These are phyloP conservation scores for Collariella sp. DNA, from an alignment of 495 filamentous ascomycete genomes.

Conservation along the genomic window DNA sequence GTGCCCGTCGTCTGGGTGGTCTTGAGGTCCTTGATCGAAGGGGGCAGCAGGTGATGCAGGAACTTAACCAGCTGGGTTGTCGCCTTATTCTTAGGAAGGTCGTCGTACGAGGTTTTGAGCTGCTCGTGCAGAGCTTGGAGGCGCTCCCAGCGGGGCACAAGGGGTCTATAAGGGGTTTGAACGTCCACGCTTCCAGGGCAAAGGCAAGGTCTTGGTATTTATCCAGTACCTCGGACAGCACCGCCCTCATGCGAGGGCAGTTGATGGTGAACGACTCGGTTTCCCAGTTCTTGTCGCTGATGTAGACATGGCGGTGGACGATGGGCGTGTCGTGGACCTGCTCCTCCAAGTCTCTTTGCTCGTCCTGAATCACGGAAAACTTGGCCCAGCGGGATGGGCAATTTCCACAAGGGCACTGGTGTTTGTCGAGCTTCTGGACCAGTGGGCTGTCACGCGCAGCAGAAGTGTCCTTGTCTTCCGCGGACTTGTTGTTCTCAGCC, in stretches of 20 bases:
- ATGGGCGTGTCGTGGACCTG: constrained; percentile 13
- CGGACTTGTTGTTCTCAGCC: too few relatives aligned
- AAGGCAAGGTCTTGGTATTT: constrained; percentile 49
- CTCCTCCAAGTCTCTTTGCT: constrained; percentile 2
- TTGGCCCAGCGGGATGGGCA: constrained; percentile 16
- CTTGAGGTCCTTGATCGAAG: constrained; percentile 34
- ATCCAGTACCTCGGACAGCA: constrained; percentile 40
- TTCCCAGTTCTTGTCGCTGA: constrained; percentile 9
- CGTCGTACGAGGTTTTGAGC: constrained; percentile 27
- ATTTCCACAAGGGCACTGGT: constrained; percentile 1
- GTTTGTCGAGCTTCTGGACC: constrained; percentile 8
- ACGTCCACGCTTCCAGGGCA: constrained; percentile 44
- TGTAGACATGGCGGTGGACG: constrained; percentile 14
- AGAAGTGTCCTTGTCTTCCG: background rate
- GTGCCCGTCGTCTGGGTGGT: constrained; percentile 12
- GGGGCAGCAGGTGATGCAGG: constrained; percentile 42
- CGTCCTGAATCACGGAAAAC: constrained; percentile 7
- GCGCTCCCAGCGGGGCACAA: constrained; percentile 52
- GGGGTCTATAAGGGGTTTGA: constrained; percentile 43
- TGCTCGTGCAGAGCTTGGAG: constrained; percentile 30
- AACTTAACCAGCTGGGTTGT: constrained; percentile 43
- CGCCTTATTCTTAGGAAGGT: constrained; percentile 41
- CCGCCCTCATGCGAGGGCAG: constrained; percentile 22
- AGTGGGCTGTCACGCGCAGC: background rate
- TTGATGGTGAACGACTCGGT: constrained; percentile 22